These are phyloP conservation scores for Asterionellopsis glacialis DNA, from an alignment of 108 stramenopile genomes.

Conservation along the genomic window DNA sequence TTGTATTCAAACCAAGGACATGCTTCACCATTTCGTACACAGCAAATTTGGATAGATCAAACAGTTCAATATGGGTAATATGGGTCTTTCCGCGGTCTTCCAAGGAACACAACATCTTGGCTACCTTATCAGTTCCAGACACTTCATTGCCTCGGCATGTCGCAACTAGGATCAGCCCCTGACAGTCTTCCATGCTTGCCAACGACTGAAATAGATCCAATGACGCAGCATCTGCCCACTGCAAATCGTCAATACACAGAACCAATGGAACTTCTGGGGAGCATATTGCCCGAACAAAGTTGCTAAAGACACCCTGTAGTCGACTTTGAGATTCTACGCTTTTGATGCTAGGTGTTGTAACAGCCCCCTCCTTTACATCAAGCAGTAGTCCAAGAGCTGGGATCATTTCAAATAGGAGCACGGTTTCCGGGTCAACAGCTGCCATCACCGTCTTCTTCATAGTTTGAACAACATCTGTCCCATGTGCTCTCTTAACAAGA, in stretches of 20 bases:
- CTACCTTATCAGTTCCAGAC: neutral
- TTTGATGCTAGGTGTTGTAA: no score
- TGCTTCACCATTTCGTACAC: slow-evolving; percentile 6
- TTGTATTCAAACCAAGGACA: neutral
- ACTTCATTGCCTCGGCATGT: slow-evolving; percentile 10
- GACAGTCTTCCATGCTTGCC: slow-evolving; percentile 8
- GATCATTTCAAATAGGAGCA: no score
- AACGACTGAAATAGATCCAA: slow-evolving; percentile 30
- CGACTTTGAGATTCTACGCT: no score
- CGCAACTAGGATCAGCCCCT: slow-evolving; percentile 14
- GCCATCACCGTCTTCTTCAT: no score
- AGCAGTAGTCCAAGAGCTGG: no score
- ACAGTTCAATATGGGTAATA: neutral
- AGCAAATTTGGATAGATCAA: neutral
- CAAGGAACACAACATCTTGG: slow-evolving; percentile 6
- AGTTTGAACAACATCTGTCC: no score
- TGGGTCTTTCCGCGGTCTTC: slow-evolving; percentile 2
- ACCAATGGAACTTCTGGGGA: slow-evolving; percentile 14
- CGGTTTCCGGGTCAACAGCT: no score
- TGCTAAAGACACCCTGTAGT: slow-evolving; percentile 17
- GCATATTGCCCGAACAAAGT: slow-evolving; percentile 23
- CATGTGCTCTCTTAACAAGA: no score
- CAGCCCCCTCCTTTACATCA: no score
- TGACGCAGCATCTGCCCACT: slow-evolving; percentile 52
- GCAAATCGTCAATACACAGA: slow-evolving; percentile 56